These are phyloP conservation scores for Cladorrhinum sp. DNA, from an alignment of 2,329 filamentous ascomycete species.

Conservation along the genomic window DNA sequence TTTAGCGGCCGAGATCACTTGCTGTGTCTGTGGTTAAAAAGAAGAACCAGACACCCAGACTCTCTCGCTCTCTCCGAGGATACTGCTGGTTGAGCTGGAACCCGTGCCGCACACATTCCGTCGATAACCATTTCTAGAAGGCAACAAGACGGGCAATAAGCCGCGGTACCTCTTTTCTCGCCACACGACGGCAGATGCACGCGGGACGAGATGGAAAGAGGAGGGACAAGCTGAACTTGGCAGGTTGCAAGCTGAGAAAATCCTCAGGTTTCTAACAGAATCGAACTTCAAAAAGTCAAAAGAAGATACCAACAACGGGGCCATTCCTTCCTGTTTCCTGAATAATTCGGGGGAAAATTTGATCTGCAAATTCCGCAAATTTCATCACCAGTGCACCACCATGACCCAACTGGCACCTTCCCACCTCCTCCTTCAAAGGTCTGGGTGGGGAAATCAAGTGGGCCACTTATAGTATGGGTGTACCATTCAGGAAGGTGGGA, in stretches of 20 bases:
- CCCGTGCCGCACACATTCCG: slow-evolving; percentile 12
- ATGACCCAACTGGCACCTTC: neutral
- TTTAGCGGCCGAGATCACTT: neutral
- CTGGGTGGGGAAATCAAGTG: neutral
- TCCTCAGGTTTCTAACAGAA: neutral
- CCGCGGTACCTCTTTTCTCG: neutral
- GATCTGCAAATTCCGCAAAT: neutral
- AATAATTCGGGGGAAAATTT: neutral
- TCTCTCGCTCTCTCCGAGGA: neutral
- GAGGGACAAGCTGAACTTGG: slow-evolving; percentile 17
- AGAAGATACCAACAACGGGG: neutral
- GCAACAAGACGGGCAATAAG: slow-evolving; percentile 5
- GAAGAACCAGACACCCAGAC: neutral
- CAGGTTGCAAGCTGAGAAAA: slow-evolving; percentile 14
- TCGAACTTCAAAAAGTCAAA: neutral
- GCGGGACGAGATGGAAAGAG: neutral
- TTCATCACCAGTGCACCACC: neutral
- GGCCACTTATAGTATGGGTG: slow-evolving; percentile 14
- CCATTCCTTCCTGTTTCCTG: neutral
- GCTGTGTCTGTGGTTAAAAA: neutral
- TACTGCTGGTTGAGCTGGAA: slow-evolving; percentile 2
- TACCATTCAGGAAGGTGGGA: slow-evolving; percentile 24
- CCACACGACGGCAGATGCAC: slow-evolving; percentile 15
- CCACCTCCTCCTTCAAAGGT: neutral
- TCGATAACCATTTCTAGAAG: slow-evolving; percentile 17